Conservation (phyloP, 2,329 filamentous ascomycete genomes). For the Colletotrichum sidae region DNA sequence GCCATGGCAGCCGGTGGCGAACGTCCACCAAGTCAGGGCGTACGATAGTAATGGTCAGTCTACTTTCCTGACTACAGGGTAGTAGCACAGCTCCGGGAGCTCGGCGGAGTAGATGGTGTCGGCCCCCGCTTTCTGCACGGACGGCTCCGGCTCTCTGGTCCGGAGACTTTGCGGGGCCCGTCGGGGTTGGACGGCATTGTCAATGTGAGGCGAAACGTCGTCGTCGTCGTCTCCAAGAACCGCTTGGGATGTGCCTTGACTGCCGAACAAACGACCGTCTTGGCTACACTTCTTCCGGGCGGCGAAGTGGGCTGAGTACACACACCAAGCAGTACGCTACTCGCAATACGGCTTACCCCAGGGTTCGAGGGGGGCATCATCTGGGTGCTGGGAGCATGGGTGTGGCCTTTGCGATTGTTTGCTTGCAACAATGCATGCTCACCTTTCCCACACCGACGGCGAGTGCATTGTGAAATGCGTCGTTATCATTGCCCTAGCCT, state of each 20-base stretch:
- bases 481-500: background rate
- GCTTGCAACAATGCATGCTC: constrained; percentile 15
- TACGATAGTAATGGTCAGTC: too few species aligned
- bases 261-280: constrained; percentile 22
- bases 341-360: too few species aligned
- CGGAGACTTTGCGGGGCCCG: constrained; percentile 12
- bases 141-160: constrained; percentile 27
- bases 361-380: background rate
- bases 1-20: constrained; percentile 19
- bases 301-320: background rate
- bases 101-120: constrained; percentile 6
- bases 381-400: background rate
- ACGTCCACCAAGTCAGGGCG: background rate
- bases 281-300: constrained; percentile 4
- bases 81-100: constrained; percentile 1
- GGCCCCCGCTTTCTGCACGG: constrained; percentile 19
- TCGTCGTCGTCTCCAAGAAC: background rate
- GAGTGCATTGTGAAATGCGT: constrained; percentile 1
- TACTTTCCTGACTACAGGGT: background rate
- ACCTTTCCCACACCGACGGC: constrained; percentile 17
- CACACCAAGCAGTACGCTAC: too few species aligned
- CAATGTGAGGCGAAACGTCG: too few species aligned
- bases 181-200: too few species aligned
- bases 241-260: constrained; percentile 1
- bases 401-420: background rate